Conservation (phyloP, 2,329 filamentous ascomycete species). For the Nigrospora oryzae region DNA sequence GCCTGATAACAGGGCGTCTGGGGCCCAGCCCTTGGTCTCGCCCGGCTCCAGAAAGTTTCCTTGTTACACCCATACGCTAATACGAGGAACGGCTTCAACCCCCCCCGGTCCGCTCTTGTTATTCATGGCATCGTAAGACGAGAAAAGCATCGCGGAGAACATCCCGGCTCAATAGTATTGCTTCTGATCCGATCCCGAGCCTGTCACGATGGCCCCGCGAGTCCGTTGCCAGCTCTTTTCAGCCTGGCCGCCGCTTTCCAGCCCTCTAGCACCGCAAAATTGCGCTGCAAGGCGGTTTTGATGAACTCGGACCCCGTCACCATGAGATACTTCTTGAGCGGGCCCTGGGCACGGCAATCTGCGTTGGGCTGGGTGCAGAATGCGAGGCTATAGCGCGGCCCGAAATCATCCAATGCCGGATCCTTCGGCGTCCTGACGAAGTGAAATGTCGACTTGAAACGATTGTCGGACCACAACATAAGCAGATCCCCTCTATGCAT, state of each 20-base stretch:
- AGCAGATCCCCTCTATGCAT: conserved; percentile 45
- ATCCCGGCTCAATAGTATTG: no score
- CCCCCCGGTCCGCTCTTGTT: no score
- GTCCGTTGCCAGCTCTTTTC: neutral
- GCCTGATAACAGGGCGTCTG: no score
- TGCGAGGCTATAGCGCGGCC: conserved; percentile 55
- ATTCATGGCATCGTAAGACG: no score
- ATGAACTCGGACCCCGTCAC: conserved; percentile 56
- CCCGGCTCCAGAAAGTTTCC: no score
- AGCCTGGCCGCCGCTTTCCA: conserved; percentile 26
- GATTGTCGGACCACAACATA: conserved; percentile 60
- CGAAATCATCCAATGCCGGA: conserved; percentile 42
- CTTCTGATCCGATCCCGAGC: no score
- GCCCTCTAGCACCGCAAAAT: conserved; percentile 42
- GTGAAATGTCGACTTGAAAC: conserved; percentile 60
- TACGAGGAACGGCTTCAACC: no score
- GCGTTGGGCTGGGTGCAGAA: conserved; percentile 58
- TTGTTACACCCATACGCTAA: no score
- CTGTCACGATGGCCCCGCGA: no score
- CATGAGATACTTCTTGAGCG: conserved; percentile 50
- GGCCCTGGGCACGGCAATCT: conserved; percentile 51
- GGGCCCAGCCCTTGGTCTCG: no score
- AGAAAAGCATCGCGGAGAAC: no score
- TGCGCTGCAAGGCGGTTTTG: conserved; percentile 44
- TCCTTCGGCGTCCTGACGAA: conserved; percentile 53